Evolutionary conservation across 192 early-diverging fungal genomes (phyloP), one percentile per base, ranked within the genome.

Genomic region (Mortierella claussenii): DNA sequence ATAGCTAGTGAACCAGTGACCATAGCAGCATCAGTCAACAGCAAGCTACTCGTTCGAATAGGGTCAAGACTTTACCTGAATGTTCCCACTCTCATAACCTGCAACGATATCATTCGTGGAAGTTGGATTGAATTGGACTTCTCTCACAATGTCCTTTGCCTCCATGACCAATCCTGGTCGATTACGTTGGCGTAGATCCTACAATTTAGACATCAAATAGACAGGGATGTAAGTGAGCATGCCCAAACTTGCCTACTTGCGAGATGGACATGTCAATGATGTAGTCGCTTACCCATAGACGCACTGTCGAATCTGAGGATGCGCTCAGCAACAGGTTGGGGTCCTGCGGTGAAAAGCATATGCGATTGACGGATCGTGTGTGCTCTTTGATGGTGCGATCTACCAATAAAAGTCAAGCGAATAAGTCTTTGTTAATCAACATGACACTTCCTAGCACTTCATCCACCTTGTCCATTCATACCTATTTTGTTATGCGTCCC

Each of bases 11-110:
- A 21, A 7, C 6, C 13, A 48, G 7, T 40, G 13, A 13, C 37
- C 37, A 40, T 40, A 40, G 37, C 37, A 10, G 7, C 13, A 7
- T 7, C 37, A 40, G 37, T 13, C 7, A 7, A 7, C 7, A 13
- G 37, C 7, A 40, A 10, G 13, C 37, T 40, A 10, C 13, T 40
- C 13, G 7, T 40, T 40, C 13, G 7, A 10, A 10, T 40, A 10
- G 7, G 7, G 7, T 40, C 13, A 36, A 20, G 17, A 9, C 34
- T 24, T 31, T 83, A 89, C 90, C 81, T 91, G 90, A 28, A 92
- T 81, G 12, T 76, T 87, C 20, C 94, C 94, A 56, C 89, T 94
- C 31, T 95, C 94, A 68, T 93, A 93, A 0, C 88, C 94, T 27
- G 94, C 91, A 18, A 84, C 89, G 67, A 95, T 91, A 58, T 93